A percentile compares a stretch with the other conserved stretches of the same genome.
These are phyloP conservation scores for Alternaria burnsii DNA, from an alignment of 2,329 filamentous ascomycete species.

Conservation along the genomic window DNA sequence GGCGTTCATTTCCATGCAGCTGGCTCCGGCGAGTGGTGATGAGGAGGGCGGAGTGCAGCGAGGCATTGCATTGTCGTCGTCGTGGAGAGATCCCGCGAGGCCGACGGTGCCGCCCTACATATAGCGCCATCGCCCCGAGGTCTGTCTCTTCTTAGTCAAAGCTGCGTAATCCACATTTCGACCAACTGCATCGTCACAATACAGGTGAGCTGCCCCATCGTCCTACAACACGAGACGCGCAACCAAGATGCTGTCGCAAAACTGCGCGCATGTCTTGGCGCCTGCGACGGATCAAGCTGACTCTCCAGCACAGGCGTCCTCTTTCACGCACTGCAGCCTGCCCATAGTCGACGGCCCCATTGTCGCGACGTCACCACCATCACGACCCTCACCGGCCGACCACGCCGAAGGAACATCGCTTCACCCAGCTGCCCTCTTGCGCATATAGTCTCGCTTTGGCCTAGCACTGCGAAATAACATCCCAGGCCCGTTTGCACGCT, in stretches of 20 bases:
- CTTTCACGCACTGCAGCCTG: conserved; percentile 15
- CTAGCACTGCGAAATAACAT: not conserved
- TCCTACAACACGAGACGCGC: conserved; percentile 13
- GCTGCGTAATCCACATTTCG: conserved; percentile 30
- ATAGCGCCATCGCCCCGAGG: conserved; percentile 17
- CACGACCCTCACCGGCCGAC: not conserved
- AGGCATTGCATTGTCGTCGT: conserved; percentile 4
- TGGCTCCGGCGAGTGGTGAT: conserved; percentile 5
- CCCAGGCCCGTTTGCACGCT: conserved; percentile 5
- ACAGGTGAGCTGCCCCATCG: conserved; percentile 29
- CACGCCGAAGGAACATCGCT: not conserved
- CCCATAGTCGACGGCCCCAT: conserved; percentile 5
- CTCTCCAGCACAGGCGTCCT: conserved; percentile 10
- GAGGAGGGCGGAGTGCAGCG: not conserved
- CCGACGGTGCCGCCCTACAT: conserved; percentile 16
- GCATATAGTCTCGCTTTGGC: not conserved
- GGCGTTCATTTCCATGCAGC: not conserved
- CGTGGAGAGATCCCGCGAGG: conserved; percentile 14
- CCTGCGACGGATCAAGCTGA: conserved; percentile 18
- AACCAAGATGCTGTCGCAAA: conserved; percentile 18
- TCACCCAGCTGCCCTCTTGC: not conserved
- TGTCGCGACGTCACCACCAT: conserved; percentile 21
- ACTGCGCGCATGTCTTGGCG: conserved; percentile 19
- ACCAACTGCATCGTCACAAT: conserved; percentile 28
- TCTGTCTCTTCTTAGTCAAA: conserved; percentile 29